These are phyloP conservation scores for Aspergillus sp. DNA, from an alignment of 2,329 filamentous ascomycete genomes.

Conservation along the genomic window DNA sequence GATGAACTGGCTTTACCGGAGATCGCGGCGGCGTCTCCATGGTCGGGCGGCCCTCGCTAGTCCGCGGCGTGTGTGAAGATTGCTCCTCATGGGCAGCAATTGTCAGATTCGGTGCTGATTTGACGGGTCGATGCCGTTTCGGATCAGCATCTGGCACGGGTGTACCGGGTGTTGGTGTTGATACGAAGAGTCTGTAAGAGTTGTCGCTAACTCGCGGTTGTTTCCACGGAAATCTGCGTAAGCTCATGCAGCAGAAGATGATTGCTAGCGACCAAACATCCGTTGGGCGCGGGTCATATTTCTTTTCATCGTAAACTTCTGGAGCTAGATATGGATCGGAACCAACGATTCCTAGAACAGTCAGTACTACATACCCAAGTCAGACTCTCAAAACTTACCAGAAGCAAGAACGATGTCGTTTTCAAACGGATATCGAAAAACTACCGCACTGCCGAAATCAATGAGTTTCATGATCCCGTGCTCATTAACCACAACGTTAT, in stretches of 20 bases:
- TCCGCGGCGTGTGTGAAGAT: slow-evolving; percentile 25
- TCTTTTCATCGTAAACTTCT: slow-evolving; percentile 91
- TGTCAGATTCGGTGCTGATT: slow-evolving; percentile 42
- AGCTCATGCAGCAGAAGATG: slow-evolving; percentile 98
- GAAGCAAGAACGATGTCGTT: slow-evolving; percentile 79
- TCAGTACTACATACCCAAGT: slow-evolving; percentile 7
- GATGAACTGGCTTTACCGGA: slow-evolving; percentile 26
- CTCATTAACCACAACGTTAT: slow-evolving; percentile 97
- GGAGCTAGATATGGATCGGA: slow-evolving; percentile 97
- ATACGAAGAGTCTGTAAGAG: slow-evolving; percentile 90
- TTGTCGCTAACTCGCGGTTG: slow-evolving; percentile 89
- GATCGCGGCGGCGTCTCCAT: slow-evolving; percentile 27
- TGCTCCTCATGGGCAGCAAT: slow-evolving; percentile 32
- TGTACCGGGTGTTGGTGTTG: slow-evolving; percentile 75
- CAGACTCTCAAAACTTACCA: slow-evolving; percentile 61
- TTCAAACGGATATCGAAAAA: slow-evolving; percentile 97
- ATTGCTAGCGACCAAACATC: slow-evolving; percentile 99
- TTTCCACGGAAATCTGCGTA: slow-evolving; percentile 96
- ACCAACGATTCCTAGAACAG: slow-evolving; percentile 68
- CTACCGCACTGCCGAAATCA: slow-evolving; percentile 95
- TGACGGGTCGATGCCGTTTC: slow-evolving; percentile 38
- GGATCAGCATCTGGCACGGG: slow-evolving; percentile 48
- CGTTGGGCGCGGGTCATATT: slow-evolving; percentile 90
- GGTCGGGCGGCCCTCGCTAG: slow-evolving; percentile 20
- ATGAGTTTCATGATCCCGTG: slow-evolving; percentile 99